phyloP scores from a whole-genome alignment of 176 grass and related monocot genomes.

The Eleusine indica region DNA sequence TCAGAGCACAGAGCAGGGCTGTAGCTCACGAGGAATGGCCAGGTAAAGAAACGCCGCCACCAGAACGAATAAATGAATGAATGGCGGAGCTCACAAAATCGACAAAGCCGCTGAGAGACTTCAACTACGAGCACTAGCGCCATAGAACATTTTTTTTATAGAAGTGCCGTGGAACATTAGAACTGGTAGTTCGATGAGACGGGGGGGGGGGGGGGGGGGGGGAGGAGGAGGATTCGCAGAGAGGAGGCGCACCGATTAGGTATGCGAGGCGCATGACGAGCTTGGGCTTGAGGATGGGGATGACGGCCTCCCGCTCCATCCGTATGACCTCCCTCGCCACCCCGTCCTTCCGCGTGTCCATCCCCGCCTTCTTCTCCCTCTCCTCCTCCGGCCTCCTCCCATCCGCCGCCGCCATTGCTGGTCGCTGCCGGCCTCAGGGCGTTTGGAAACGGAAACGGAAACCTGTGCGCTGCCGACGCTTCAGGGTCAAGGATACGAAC shows the following conservation, averaged over 20 bases:
- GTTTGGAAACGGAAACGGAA: background rate
- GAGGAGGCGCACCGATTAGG: constrained; percentile 56
- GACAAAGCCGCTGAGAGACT: background rate
- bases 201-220: no score
- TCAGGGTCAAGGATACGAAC: background rate
- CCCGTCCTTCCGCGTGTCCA: constrained; percentile 44
- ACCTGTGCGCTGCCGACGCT: constrained; percentile 5
- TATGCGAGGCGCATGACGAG: constrained; percentile 75
- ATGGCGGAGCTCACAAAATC: background rate
- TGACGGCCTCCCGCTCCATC: constrained; percentile 79
- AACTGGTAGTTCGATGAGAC: background rate
- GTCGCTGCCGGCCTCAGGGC: background rate
- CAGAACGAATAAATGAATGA: background rate
- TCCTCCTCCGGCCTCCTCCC: background rate
- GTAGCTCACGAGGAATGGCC: background rate
- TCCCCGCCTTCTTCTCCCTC: background rate
- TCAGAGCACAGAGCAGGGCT: no score
- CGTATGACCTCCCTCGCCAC: constrained; percentile 65
- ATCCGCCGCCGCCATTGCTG: background rate
- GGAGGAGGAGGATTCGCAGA: background rate
- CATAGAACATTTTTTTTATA: background rate
- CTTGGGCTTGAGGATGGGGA: constrained; percentile 81
- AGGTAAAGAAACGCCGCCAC: background rate
- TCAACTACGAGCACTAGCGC: background rate
- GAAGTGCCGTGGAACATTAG: background rate